Base-by-base conservation (phyloP, 2,329 filamentous ascomycete genomes). In the Blastomyces emzantsi region DNA sequence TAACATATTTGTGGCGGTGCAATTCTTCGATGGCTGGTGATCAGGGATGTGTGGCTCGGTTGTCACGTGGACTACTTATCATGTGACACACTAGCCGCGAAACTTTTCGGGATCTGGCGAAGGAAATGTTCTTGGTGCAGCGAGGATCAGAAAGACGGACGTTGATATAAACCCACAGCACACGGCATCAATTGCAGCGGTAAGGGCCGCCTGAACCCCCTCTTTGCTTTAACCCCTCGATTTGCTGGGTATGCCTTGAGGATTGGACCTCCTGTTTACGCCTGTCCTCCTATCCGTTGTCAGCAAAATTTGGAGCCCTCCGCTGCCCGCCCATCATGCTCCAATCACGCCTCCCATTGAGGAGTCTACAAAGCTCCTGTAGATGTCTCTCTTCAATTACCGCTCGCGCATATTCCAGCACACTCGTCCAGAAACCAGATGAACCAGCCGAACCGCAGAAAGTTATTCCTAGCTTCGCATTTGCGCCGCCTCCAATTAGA, bases 331-430 rank as follows among this genome's bases (percentile, higher is more conserved):
- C 43, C 64, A 74, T 66, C 59, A 90, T 90, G 87, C 77, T 90
- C 67, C 87, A 88, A 75, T 82, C 86, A 68, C 83, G 86, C 76
- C 77, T 88, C 77, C 82, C 83, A 71, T 79, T 83, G 65, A 77
- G 78, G 70, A 78, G 77, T 73, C 76, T 80, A 75, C 77, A 76
- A 72, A 75, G 79, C 68, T 74, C 79, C 67, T 80, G 78, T 68
- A 75, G 74, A 74, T 78, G 77, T 72, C 73, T 83, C 67, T 71
- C 73, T 61, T 72, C 74, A 67, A 75, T 78, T 66, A 73, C 74
- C 65, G 69, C 73, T 68, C 83, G 84, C 68, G 76, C 77, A 61
- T 87, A 85, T 76, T 81, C 83, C 63, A 82, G 80, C 15, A 73
- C 73, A 45, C 69, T 78, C 41, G 13, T 19, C 63, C 70, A 69